Conservation (phyloP, 2,329 filamentous ascomycete genomes). For the Pseudocercospora ulei region DNA sequence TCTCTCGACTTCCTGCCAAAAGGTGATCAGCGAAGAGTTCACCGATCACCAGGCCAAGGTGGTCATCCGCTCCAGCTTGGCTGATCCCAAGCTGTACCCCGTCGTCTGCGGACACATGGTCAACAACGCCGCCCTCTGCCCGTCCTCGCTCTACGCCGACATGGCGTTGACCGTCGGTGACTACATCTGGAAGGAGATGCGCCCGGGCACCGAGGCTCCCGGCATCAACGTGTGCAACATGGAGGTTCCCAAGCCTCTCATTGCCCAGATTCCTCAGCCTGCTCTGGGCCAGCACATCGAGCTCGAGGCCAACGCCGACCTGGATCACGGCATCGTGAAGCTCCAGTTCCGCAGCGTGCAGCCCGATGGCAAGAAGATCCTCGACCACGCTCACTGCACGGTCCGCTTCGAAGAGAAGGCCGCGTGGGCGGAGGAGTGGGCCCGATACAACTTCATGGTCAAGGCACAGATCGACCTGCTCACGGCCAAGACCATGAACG, state of each 20-base stretch:
- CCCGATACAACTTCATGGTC: slow-evolving; percentile 53
- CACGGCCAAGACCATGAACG: slow-evolving; percentile 54
- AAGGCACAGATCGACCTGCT: slow-evolving; percentile 54
- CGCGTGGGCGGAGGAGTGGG: slow-evolving; percentile 56
- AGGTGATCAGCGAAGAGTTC: slow-evolving; percentile 53
- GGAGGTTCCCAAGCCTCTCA: slow-evolving; percentile 61
- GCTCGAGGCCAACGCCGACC: slow-evolving; percentile 52
- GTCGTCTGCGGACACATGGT: slow-evolving; percentile 57
- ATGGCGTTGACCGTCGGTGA: slow-evolving; percentile 57
- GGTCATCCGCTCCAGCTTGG: slow-evolving; percentile 57
- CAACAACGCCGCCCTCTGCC: slow-evolving; percentile 57
- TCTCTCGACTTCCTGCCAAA: slow-evolving; percentile 56
- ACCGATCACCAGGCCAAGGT: slow-evolving; percentile 51
- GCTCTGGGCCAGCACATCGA: slow-evolving; percentile 51
- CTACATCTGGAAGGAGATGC: slow-evolving; percentile 57
- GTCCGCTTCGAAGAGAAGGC: slow-evolving; percentile 53
- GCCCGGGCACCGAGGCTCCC: slow-evolving; percentile 48
- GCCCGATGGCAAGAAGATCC: slow-evolving; percentile 49
- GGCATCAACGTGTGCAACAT: slow-evolving; percentile 57
- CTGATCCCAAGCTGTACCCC: slow-evolving; percentile 52
- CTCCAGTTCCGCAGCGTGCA: slow-evolving; percentile 50
- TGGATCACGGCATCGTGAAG: slow-evolving; percentile 47
- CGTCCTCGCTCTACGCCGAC: slow-evolving; percentile 55
- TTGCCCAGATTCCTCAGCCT: slow-evolving; percentile 46
- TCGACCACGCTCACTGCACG: slow-evolving; percentile 53